Percentiles rank a stretch among this genome's conserved stretches.
Evolutionary conservation across 164 flowering plant species (phyloP).

Genomic region (Stephania yunnanensis): DNA sequence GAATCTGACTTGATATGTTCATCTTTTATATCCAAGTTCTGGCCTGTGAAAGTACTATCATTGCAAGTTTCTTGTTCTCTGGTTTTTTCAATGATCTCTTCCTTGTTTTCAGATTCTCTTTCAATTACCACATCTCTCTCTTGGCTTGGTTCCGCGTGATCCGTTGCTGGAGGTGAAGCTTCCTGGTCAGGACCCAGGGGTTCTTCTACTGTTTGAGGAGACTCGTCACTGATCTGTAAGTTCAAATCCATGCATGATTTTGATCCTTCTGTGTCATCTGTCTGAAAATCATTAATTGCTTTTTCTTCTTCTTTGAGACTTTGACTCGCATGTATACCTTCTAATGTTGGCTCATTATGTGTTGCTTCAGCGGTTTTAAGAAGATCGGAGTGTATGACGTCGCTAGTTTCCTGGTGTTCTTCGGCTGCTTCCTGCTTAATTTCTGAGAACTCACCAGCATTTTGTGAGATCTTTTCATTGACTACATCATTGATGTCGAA

Average conservation of each 20-base stretch:
- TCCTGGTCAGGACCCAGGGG: constrained; percentile 8
- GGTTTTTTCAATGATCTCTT: not conserved
- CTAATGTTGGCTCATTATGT: not conserved
- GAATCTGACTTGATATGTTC: constrained; percentile 12
- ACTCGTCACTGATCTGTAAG: constrained; percentile 1
- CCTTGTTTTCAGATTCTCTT: constrained; percentile 7
- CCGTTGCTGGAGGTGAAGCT: constrained; percentile 6
- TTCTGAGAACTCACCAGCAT: not conserved
- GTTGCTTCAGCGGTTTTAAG: constrained; percentile 11
- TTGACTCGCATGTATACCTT: constrained; percentile 4
- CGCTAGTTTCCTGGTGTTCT: constrained; percentile 5
- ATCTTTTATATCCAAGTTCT: not conserved
- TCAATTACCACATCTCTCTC: not conserved
- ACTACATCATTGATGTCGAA: not conserved
- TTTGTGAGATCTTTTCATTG: constrained; percentile 3
- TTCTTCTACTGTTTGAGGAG: no score
- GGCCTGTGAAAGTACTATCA: constrained; percentile 3
- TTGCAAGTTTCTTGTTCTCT: not conserved
- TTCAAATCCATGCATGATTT: not conserved
- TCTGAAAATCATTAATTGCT: constrained; percentile 4
- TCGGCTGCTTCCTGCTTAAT: constrained; percentile 11
- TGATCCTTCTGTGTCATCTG: constrained; percentile 11
- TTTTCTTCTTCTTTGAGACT: constrained; percentile 7
- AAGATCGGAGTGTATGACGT: not conserved
- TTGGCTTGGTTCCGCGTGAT: constrained; percentile 5